Percentiles rank a stretch among this genome's conserved stretches.
Conservation (phyloP, 495 filamentous ascomycete species). For the Neurospora discreta region DNA sequence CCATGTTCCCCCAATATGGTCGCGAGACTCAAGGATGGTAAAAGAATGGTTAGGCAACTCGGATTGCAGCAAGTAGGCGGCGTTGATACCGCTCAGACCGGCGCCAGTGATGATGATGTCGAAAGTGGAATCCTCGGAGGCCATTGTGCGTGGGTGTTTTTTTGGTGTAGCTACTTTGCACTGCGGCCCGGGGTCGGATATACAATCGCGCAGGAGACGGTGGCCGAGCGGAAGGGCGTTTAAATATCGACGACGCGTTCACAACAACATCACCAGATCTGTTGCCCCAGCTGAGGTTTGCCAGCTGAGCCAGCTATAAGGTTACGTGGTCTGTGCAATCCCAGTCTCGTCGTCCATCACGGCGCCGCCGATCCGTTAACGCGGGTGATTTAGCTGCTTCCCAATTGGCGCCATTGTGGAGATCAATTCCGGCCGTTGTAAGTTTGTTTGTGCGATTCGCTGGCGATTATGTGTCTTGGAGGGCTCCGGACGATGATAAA, state of each 20-base stretch:
- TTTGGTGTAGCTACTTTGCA: not conserved
- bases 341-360: not conserved
- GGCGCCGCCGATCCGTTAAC: not conserved
- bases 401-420: not conserved
- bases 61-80: slow-evolving; percentile 56
- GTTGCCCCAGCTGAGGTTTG: not conserved
- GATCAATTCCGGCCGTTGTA: not conserved
- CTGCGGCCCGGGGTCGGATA: not conserved
- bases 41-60: slow-evolving; percentile 44
- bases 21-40: slow-evolving; percentile 51
- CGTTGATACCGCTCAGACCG: slow-evolving; percentile 68
- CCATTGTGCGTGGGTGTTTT: not conserved
- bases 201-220: not conserved
- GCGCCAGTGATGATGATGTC: slow-evolving; percentile 65
- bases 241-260: not conserved
- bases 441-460: not conserved
- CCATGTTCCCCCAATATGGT: slow-evolving; percentile 58
- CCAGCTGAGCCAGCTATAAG: not conserved
- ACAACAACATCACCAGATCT: not conserved
- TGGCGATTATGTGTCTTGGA: not conserved
- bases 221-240: not conserved
- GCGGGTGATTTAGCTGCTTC: not conserved
- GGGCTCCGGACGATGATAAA: not conserved
- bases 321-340: not conserved
- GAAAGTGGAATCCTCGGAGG: slow-evolving; percentile 7